Conservation (phyloP, 1,284 basidiomycete species). For the Malassezia japonica region DNA sequence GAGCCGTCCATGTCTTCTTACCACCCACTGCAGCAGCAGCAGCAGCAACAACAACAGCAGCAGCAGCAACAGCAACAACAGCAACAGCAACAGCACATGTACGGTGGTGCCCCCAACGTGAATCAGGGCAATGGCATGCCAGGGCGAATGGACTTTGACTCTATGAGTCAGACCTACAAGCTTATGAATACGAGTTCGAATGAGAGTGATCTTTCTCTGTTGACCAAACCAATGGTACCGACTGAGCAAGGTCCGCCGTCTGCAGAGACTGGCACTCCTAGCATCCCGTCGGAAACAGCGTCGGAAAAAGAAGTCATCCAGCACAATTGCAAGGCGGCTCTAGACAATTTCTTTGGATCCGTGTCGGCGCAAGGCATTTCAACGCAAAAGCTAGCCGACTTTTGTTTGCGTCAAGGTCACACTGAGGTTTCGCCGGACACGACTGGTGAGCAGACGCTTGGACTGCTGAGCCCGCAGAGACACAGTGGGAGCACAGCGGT, state of each 20-base stretch:
- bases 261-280: no score
- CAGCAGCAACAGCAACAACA: no score
- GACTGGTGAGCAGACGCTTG: not conserved
- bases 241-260: no score
- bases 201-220: not conserved
- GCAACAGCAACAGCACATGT: not conserved
- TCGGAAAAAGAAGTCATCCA: no score
- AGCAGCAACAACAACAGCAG: no score
- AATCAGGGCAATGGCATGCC: no score
- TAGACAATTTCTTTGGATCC: not conserved
- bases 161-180: no score
- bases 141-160: no score
- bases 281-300: no score
- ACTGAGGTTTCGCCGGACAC: not conserved
- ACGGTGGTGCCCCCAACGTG: not conserved
- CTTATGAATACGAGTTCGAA: not conserved
- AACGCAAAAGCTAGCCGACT: not conserved
- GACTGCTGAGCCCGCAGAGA: not conserved
- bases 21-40: no score
- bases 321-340: not conserved
- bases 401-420: not conserved
- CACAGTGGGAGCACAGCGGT: not conserved
- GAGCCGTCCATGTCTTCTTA: no score
- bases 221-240: not conserved
- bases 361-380: not conserved